Percentiles rank a stretch among this genome's conserved stretches.
phyloP scores from a whole-genome alignment of 208 protist genomes.

The Leishmania braziliensis region DNA sequence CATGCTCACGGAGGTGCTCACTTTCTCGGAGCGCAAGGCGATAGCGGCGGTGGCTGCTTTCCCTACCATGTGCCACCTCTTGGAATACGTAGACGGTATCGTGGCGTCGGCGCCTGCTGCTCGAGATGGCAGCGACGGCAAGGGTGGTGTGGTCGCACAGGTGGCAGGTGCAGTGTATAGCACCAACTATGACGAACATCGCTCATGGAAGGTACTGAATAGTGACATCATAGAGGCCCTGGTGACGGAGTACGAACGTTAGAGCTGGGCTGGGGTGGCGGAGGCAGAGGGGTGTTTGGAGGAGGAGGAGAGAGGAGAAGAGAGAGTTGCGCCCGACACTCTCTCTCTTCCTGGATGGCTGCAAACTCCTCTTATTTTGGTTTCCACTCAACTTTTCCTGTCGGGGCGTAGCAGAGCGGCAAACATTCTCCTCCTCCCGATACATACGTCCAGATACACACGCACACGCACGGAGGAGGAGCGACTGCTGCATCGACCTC shows the following conservation, averaged over 20 bases:
- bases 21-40: slow-evolving; percentile 57
- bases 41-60: slow-evolving; percentile 58
- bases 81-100: slow-evolving; percentile 48
- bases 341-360: not conserved
- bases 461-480: too few species aligned
- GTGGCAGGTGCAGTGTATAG: slow-evolving; percentile 25
- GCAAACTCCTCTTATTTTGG: too few species aligned
- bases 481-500: too few species aligned
- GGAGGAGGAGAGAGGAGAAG: too few species aligned
- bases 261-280: not conserved
- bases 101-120: not conserved
- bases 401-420: not conserved
- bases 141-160: not conserved
- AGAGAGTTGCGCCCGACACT: too few species aligned
- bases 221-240: slow-evolving; percentile 39
- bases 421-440: too few species aligned
- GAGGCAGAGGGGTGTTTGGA: not conserved
- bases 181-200: slow-evolving; percentile 37
- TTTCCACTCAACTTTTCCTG: too few species aligned
- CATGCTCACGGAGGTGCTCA: slow-evolving; percentile 72
- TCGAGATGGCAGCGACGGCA: not conserved
- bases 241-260: slow-evolving; percentile 27
- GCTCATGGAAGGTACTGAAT: slow-evolving; percentile 49
- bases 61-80: slow-evolving; percentile 65
- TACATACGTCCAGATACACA: not conserved